These are phyloP conservation scores for Cordyceps pruinosa DNA, from an alignment of 2,329 filamentous ascomycete genomes.

Conservation along the genomic window DNA sequence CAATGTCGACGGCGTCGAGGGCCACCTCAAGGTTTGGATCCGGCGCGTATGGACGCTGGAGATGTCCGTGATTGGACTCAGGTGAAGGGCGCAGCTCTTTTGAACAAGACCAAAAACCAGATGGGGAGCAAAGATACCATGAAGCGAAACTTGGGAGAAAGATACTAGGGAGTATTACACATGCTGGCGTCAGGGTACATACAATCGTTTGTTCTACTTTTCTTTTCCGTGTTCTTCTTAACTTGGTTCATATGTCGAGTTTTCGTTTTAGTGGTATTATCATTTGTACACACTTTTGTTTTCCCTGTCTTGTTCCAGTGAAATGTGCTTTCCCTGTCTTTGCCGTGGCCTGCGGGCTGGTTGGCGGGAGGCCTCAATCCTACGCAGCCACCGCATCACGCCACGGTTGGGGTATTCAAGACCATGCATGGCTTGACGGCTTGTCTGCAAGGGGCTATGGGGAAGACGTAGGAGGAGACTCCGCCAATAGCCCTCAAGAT, in stretches of 20 bases:
- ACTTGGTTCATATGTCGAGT: not conserved
- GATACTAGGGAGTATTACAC: conserved; percentile 2
- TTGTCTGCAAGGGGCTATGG: too few species aligned
- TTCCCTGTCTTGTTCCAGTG: not conserved
- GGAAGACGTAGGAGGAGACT: too few species aligned
- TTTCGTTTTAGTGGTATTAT: not conserved
- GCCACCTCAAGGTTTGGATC: conserved; percentile 96
- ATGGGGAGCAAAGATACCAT: conserved; percentile 4
- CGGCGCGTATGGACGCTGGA: conserved; percentile 96
- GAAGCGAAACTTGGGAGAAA: conserved; percentile 1
- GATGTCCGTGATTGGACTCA: conserved; percentile 89
- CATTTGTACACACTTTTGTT: not conserved
- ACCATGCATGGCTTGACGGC: too few species aligned
- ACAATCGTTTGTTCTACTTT: conserved; percentile 10
- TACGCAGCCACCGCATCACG: too few species aligned
- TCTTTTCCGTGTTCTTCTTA: not conserved
- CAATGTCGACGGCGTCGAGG: conserved; percentile 81
- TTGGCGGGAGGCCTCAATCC: too few species aligned
- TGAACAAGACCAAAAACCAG: not conserved
- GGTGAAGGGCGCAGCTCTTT: conserved; percentile 36
- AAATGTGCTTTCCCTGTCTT: too few species aligned
- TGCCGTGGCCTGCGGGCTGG: too few species aligned
- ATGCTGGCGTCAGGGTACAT: conserved; percentile 11
- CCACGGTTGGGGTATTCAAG: too few species aligned
- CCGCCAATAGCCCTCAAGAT: too few species aligned